Evolutionary conservation across 2,329 filamentous ascomycete genomes (phyloP).

Genomic region (Corinectria fuckeliana): DNA sequence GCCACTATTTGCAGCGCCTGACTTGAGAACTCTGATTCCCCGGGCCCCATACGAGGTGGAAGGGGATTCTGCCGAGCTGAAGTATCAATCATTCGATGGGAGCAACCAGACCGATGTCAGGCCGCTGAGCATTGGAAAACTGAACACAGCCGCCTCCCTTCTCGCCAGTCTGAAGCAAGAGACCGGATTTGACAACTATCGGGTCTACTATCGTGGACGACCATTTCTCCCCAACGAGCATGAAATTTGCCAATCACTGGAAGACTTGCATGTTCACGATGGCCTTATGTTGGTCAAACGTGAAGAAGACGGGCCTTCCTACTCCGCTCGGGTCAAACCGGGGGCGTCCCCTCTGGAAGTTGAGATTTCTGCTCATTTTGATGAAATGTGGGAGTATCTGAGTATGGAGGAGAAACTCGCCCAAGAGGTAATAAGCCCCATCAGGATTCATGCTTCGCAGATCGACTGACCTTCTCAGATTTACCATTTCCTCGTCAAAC

Average conservation of each 20-base stretch:
- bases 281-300: conserved; percentile 72
- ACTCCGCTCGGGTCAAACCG: conserved; percentile 53
- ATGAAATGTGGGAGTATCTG: conserved; percentile 82
- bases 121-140: conserved; percentile 68
- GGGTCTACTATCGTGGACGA: conserved; percentile 72
- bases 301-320: conserved; percentile 54
- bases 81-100: conserved; percentile 77
- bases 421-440: conserved; percentile 60
- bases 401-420: conserved; percentile 74
- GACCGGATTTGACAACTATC: conserved; percentile 79
- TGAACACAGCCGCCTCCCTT: conserved; percentile 74
- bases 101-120: conserved; percentile 64
- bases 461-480: conserved; percentile 54
- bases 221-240: conserved; percentile 67
- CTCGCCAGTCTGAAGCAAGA: conserved; percentile 69
- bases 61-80: conserved; percentile 70
- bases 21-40: conserved; percentile 60
- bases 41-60: conserved; percentile 58
- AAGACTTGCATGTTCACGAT: conserved; percentile 70
- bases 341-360: conserved; percentile 71
- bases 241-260: conserved; percentile 66
- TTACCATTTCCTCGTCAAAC: conserved; percentile 71
- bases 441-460: not conserved
- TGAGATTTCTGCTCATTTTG: conserved; percentile 82
- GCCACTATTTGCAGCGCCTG: conserved; percentile 64